phyloP scores from a whole-genome alignment of 2,329 filamentous ascomycete species.

The Myriosclerotinia duriaeana region DNA sequence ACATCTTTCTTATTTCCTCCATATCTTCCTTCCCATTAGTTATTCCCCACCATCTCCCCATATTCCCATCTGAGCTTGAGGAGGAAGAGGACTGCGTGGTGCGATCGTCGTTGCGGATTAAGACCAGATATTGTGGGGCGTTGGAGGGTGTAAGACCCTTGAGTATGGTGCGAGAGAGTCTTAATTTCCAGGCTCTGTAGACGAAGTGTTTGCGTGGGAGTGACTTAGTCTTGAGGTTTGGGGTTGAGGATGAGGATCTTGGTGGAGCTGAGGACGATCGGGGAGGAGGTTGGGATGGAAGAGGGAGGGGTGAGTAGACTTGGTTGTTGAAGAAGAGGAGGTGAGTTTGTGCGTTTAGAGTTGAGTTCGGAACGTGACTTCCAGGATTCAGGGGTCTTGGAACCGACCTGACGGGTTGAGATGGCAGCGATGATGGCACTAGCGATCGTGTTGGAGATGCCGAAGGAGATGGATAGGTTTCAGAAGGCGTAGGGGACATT shows the following conservation, averaged over 20 bases:
- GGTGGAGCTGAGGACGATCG: not conserved
- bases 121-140: not conserved
- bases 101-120: not conserved
- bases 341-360: not conserved
- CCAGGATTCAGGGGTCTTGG: not conserved
- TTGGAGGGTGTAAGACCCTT: not conserved
- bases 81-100: not conserved
- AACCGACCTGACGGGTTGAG: not conserved
- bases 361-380: not conserved
- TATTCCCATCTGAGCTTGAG: not conserved
- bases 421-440: no score
- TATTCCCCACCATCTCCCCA: not conserved
- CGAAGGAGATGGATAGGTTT: not conserved
- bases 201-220: not conserved
- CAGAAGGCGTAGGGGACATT: not conserved
- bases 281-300: not conserved
- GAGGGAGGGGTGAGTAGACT: not conserved
- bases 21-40: not conserved
- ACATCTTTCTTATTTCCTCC: not conserved
- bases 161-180: not conserved
- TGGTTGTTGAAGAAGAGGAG: not conserved
- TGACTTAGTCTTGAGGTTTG: accelerated
- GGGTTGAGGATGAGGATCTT: not conserved
- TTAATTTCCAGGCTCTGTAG: slow-evolving; percentile 7
- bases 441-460: not conserved